A percentile compares a stretch with the other conserved stretches of the same genome.
Conservation (phyloP, 108 stramenopile genomes). For the Skeletonema marinoi region DNA sequence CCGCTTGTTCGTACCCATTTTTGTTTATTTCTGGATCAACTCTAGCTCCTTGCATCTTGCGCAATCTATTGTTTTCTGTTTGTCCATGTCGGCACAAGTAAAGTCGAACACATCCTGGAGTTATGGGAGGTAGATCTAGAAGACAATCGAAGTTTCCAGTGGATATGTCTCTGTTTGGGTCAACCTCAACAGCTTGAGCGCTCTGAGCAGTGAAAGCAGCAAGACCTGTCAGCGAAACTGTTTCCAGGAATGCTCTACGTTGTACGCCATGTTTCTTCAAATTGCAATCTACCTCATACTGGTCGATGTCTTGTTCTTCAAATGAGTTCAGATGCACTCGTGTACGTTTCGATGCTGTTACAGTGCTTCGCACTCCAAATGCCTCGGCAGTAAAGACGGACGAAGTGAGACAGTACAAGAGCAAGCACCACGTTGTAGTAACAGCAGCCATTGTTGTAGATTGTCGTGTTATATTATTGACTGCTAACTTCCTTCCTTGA, state of each 20-base stretch:
- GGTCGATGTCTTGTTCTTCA: neutral
- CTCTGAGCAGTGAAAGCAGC: neutral
- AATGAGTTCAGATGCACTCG: neutral
- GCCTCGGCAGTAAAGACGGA: neutral
- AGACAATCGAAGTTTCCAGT: conserved; percentile 56
- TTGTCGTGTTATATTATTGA: too few relatives aligned
- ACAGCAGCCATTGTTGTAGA: neutral
- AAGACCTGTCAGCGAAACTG: neutral
- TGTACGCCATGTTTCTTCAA: neutral
- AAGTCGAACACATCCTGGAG: conserved; percentile 55
- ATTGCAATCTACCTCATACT: neutral
- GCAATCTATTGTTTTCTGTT: conserved; percentile 81
- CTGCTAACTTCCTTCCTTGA: too few relatives aligned
- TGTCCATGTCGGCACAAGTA: conserved; percentile 87
- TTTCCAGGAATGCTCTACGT: neutral
- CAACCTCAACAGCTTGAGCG: neutral
- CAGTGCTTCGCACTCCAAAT: neutral
- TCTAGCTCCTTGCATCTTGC: conserved; percentile 72
- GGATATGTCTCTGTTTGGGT: neutral
- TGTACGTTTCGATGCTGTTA: neutral
- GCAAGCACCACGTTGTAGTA: neutral
- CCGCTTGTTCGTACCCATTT: conserved; percentile 58
- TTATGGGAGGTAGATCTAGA: conserved; percentile 68
- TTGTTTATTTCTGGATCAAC: conserved; percentile 69
- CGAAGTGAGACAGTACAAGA: neutral